phyloP scores from a whole-genome alignment of 1,139 yeast species.

The Geotrichum histeridarum region DNA sequence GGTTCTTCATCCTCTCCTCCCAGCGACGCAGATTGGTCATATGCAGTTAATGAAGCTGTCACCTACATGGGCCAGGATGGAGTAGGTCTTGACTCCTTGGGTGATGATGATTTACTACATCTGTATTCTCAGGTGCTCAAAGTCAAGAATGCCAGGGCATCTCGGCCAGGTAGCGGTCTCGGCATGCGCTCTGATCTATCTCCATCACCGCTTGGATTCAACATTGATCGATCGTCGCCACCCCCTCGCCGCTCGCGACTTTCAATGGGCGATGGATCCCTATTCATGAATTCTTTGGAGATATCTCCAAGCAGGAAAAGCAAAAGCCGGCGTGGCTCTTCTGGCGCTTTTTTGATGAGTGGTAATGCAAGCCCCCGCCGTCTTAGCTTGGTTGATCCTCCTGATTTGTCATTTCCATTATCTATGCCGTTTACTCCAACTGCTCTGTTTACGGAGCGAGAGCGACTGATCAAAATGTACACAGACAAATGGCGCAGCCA shows the following conservation, averaged over 20 bases:
- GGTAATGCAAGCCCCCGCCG: background rate
- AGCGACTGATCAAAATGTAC: slow-evolving; percentile 20
- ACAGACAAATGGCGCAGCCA: slow-evolving; percentile 20
- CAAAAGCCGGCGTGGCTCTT: slow-evolving; percentile 4
- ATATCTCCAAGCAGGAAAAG: background rate
- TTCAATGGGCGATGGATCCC: slow-evolving; percentile 2
- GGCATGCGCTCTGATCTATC: slow-evolving; percentile 5
- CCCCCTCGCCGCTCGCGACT: slow-evolving; percentile 13
- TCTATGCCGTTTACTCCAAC: background rate
- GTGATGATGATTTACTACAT: slow-evolving; percentile 24
- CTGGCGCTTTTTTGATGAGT: slow-evolving; percentile 1
- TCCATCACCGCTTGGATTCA: background rate
- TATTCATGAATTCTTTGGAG: background rate
- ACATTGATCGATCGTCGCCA: background rate
- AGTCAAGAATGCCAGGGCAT: slow-evolving; percentile 14
- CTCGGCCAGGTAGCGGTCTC: slow-evolving; percentile 6
- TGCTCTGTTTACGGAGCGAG: slow-evolving; percentile 17
- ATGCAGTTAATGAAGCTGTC: slow-evolving; percentile 24
- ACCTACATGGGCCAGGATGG: slow-evolving; percentile 18
- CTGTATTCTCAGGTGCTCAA: slow-evolving; percentile 25
- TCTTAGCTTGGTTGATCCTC: background rate
- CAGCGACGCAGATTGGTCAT: slow-evolving; percentile 21
- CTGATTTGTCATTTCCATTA: background rate
- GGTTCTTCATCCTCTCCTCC: slow-evolving; percentile 1
- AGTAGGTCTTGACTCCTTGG: slow-evolving; percentile 20